Evolutionary conservation across 2,329 filamentous ascomycete genomes (phyloP), one percentile per base, ranked within the genome.

Genomic region (Diplocarpon mali): DNA sequence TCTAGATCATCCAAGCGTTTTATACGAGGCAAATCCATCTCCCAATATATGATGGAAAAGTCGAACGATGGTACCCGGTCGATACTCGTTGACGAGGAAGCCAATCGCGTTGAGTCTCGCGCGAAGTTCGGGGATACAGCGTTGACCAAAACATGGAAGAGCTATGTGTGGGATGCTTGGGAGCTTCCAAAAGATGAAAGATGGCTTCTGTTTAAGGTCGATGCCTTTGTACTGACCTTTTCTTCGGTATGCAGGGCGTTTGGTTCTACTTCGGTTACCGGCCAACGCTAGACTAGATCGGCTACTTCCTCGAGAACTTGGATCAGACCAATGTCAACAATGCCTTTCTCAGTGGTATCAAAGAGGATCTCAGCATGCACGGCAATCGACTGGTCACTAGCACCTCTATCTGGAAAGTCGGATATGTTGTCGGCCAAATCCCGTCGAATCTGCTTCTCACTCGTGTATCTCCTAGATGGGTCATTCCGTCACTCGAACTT

Each of bases 391-490:
- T 72, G 12, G 71, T 73, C 47, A 69, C 70, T 42, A 70, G 72
- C 61, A 65, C 70, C 42, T 64, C 69, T 2, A 65, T 63, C 24
- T 76, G 69, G 69, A 75, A 69, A 0, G 65, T 71, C 2, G 72
- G 71, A 13, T 75, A 75, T 49, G 67, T 73, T 0, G 65, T 73
- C 39, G 69, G 69, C 2, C 63, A 72, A 44, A 65, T 73, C 11
- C 70, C 70, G 1, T 69, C 64, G 37, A 73, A 75, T 46, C 63
- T 76, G 9, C 60, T 74, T 6, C 59, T 76, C 5, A 75, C 70
- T 1, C 64, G 66, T 9, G 54, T 73, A 2, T 60, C 54, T 1
- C 57, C 55, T 28, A 57, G 55, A 52, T 65, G 48, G 58, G 58
- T 62, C 10, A 61, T 60, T n/a, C 55, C 6, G 43, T 54, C 24